Base-by-base conservation (phyloP, 2,329 filamentous ascomycete species). In the Exophiala alcalophila region DNA sequence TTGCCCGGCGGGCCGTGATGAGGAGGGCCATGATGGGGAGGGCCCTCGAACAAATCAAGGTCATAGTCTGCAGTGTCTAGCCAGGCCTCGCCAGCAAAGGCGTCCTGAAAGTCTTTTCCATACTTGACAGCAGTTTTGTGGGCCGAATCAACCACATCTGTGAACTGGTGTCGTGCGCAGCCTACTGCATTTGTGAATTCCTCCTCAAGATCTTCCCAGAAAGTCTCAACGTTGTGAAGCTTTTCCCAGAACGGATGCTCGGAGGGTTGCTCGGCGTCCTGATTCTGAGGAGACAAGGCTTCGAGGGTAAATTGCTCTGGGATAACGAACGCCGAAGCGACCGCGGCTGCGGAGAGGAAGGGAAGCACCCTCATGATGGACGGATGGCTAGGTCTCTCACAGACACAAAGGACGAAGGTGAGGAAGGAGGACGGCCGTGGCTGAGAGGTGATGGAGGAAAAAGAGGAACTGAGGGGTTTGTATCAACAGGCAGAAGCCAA, bases 81-180 rank as follows among this genome's bases (percentile, higher is more conserved):
- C 71, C 72, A 76, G 10, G 68, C 65, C 34, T 72, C 62, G 10
- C 69, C 61, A 47, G 74, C 69, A 50, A 65, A 70, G 12, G 67
- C 66, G 36, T 71, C 61, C 27, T 71, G 58, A 19, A 71, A 57
- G 34, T 66, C 66, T 54, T 67, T 61, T 39, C 65, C 66, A 31
- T 66, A 50, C 8, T 59, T 57, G 35, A 65, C 59, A 30, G 59
- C 60, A 3, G 61, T 57, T 12, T 70, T 64, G n/a, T 64, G 55
- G 8, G 62, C 63, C 43, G 58, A 59, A 30, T 62, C 63, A 32
- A 73, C 61, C 23, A 67, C 68, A 12, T 54, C 49, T 43, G 73
- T 68, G 14, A 74, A 58, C 9, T 61, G 61, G 48, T 65, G 64
- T 54, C 68, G 65, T 12, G 62, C 46, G 32, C 68, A 61, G 39